Percentiles rank a stretch among this genome's conserved stretches.
Conservation (phyloP, 108 stramenopile species). For the Pseudonitzschia multistriata region DNA sequence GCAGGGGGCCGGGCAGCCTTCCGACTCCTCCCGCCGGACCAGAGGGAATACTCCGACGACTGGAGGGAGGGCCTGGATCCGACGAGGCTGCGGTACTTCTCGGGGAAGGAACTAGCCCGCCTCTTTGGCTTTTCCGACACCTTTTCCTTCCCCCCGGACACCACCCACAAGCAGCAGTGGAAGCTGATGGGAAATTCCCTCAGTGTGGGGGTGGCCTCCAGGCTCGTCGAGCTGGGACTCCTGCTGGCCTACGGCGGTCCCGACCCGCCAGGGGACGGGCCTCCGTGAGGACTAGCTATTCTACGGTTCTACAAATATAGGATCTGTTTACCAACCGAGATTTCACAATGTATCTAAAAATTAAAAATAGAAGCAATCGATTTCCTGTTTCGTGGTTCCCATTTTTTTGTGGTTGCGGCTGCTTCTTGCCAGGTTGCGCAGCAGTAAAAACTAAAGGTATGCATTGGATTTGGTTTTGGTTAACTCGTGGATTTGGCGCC, state of each 20-base stretch:
- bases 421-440: too few relatives aligned
- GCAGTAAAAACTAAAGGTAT: too few relatives aligned
- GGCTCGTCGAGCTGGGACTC: conserved; percentile 55
- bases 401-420: too few relatives aligned
- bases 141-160: conserved; percentile 61
- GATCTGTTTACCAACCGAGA: too few relatives aligned
- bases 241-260: not conserved
- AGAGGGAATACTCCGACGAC: conserved; percentile 48
- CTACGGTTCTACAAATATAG: too few relatives aligned
- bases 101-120: conserved; percentile 77
- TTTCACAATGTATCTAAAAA: too few relatives aligned
- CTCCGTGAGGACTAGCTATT: too few relatives aligned
- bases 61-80: conserved; percentile 57
- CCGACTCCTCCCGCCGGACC: conserved; percentile 47
- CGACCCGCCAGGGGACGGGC: too few relatives aligned
- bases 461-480: too few relatives aligned
- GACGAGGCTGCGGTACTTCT: conserved; percentile 69
- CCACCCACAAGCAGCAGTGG: conserved; percentile 74
- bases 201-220: conserved; percentile 71
- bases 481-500: too few relatives aligned
- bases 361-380: too few relatives aligned
- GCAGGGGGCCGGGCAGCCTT: conserved; percentile 15
- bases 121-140: conserved; percentile 60
- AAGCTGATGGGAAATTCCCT: conserved; percentile 82
- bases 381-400: too few relatives aligned